Evolutionary conservation across 768 basidiomycete species (phyloP).

Genomic region (Amanita polypyramis): DNA sequence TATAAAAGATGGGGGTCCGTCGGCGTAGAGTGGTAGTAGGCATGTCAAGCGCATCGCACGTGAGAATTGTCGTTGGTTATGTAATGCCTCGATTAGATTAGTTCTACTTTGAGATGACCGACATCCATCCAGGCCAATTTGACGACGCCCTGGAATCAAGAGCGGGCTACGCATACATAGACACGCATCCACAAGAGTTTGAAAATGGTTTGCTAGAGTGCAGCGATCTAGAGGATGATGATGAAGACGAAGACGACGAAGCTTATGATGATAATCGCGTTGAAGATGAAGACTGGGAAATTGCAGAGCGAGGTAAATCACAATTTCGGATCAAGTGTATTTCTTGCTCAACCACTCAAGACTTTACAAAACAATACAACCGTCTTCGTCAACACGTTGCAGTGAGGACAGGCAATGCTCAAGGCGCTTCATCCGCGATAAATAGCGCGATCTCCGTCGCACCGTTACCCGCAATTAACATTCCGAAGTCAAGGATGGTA

Average conservation of each 20-base stretch:
- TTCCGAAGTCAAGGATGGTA: conserved; percentile 31
- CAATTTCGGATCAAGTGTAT: conserved; percentile 2
- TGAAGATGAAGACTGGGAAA: conserved; percentile 86
- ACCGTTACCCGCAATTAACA: conserved; percentile 62
- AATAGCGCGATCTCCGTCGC: conserved; percentile 42
- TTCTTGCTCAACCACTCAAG: conserved; percentile 29
- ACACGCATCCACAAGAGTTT: conserved; percentile 27
- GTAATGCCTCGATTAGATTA: neutral
- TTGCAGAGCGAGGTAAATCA: conserved; percentile 64
- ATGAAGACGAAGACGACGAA: conserved; percentile 33
- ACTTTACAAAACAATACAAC: conserved; percentile 99
- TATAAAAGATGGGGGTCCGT: conserved; percentile 34
- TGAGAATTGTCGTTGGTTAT: neutral
- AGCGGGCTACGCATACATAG: conserved; percentile 31
- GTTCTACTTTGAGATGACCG: conserved; percentile 18
- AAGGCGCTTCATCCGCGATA: conserved; percentile 43
- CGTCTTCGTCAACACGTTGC: conserved; percentile 86
- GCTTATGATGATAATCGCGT: conserved; percentile 49
- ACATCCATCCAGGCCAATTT: conserved; percentile 39
- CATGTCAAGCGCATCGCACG: neutral
- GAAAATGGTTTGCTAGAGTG: conserved; percentile 23
- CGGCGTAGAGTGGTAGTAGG: conserved; percentile 31
- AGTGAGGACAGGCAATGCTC: conserved; percentile 63
- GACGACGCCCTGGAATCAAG: conserved; percentile 43
- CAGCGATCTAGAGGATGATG: conserved; percentile 27